Base-by-base conservation (phyloP, 1,284 basidiomycete genomes). In the Puccinia horiana region DNA sequence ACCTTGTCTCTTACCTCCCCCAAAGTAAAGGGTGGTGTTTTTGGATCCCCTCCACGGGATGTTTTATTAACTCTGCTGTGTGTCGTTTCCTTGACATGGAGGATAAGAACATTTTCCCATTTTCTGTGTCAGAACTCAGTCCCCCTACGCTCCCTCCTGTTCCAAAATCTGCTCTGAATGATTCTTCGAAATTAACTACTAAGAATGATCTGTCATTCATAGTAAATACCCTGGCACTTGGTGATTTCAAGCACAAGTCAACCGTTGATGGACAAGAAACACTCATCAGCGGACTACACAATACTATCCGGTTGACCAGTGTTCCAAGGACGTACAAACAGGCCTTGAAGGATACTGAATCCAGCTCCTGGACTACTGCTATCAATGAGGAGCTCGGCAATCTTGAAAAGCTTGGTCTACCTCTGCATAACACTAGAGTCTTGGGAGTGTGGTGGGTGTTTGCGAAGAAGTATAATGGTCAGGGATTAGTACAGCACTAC, bases 1-100 rank as follows among this genome's bases (percentile, higher is more conserved):
- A 14, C n/a, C 47, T 42, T 26, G 77, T 79, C 0, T 47, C 11
- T 12, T 70, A 70, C 32, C 67, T 65, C 1, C 26, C n/a, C 12
- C n/a, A 58, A 1, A 35, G 18, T 6, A 79, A 79, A 58, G 65
- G 77, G 1, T 72, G 65, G 77, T 14, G 42, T 0, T 79, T 79
- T 29, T 79, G 67, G 65, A 20, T 67, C 23, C 77, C 77, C 18
- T 40, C 37, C 18, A 3, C 29, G 4, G 58, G 42, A 5, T 40
- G 11, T 32, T 69, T 70, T 18, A 8, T 42, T 12, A 8, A 29
- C 11, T 69, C 44, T 4, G 65, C 37, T 11, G 37, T 69, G 8
- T 20, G 23, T n/a, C 9, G 29, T 1, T 69, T 42, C 23, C 26
- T 52, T 9, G 49, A 58, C 26, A 4, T 29, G 18, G 20, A 29